A percentile compares a stretch with the other conserved stretches of the same genome.
Evolutionary conservation across 208 protist species (phyloP).

Genomic region (Leishmania tarentolae): DNA sequence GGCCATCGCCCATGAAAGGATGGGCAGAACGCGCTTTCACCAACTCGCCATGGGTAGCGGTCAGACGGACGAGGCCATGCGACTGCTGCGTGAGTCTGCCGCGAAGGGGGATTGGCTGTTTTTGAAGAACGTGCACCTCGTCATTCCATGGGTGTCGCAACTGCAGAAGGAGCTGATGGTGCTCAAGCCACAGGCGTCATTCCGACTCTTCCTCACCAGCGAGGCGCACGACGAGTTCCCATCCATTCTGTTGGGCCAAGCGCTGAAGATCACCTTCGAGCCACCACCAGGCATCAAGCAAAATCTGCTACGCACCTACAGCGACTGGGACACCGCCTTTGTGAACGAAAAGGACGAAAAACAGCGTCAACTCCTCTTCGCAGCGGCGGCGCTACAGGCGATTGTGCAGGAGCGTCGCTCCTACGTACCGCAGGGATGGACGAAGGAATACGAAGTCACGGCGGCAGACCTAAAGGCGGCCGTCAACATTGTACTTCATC

Average conservation of each 20-base stretch:
- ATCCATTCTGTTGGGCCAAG: constrained; percentile 93
- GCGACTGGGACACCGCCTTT: constrained; percentile 69
- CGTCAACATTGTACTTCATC: constrained; percentile 89
- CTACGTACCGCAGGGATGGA: constrained; percentile 98
- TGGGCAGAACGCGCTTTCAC: constrained; percentile 86
- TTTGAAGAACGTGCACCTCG: constrained; percentile 98
- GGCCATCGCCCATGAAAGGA: constrained; percentile 72
- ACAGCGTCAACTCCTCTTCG: constrained; percentile 93
- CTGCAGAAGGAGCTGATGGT: constrained; percentile 94
- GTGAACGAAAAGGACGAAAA: constrained; percentile 60
- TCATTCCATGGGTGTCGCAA: constrained; percentile 92
- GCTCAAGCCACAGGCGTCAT: constrained; percentile 85
- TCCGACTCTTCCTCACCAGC: constrained; percentile 96
- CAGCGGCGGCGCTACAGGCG: constrained; percentile 95
- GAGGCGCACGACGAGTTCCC: constrained; percentile 96
- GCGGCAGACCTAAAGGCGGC: constrained; percentile 93
- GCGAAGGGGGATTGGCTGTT: constrained; percentile 94
- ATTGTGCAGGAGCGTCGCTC: constrained; percentile 96
- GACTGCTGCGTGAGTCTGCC: constrained; percentile 69
- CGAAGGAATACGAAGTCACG: constrained; percentile 97
- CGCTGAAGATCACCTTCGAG: constrained; percentile 97
- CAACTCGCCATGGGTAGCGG: constrained; percentile 97
- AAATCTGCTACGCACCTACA: constrained; percentile 95
- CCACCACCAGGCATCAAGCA: constrained; percentile 95
- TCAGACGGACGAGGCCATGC: constrained; percentile 92